Percentiles rank a stretch among this genome's conserved stretches.
These are phyloP conservation scores for Diutina rugosa DNA, from an alignment of 1,139 yeast species.

Conservation along the genomic window DNA sequence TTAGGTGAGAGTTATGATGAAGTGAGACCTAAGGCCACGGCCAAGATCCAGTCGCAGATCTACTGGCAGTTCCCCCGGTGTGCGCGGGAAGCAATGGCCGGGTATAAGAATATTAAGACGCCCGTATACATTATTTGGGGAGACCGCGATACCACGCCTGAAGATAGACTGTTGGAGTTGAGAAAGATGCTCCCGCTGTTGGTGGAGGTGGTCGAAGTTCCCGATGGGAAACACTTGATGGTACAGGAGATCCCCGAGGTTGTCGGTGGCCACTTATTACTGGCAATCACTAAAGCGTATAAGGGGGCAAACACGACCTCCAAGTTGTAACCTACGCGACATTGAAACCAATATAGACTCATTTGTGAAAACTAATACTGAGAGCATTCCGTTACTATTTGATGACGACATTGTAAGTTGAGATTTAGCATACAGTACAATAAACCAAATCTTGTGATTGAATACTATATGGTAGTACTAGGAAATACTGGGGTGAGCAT, in stretches of 20 bases:
- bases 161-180: background rate
- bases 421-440: too few species aligned
- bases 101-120: background rate
- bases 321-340: too few species aligned
- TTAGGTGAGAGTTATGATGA: background rate
- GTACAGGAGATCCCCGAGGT: background rate
- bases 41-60: background rate
- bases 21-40: background rate
- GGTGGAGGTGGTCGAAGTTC: background rate
- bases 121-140: background rate
- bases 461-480: too few species aligned
- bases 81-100: background rate
- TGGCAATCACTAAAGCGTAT: background rate
- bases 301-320: background rate
- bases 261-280: background rate
- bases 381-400: too few species aligned
- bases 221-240: constrained; percentile 1
- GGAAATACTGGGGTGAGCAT: too few species aligned
- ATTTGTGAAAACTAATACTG: too few species aligned
- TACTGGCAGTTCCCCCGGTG: background rate
- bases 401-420: too few species aligned
- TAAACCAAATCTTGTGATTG: too few species aligned
- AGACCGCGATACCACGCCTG: background rate
- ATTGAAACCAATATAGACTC: too few species aligned
- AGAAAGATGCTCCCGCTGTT: background rate